These are phyloP conservation scores for Tuber borchii DNA, from an alignment of 495 filamentous ascomycete species.

Conservation along the genomic window DNA sequence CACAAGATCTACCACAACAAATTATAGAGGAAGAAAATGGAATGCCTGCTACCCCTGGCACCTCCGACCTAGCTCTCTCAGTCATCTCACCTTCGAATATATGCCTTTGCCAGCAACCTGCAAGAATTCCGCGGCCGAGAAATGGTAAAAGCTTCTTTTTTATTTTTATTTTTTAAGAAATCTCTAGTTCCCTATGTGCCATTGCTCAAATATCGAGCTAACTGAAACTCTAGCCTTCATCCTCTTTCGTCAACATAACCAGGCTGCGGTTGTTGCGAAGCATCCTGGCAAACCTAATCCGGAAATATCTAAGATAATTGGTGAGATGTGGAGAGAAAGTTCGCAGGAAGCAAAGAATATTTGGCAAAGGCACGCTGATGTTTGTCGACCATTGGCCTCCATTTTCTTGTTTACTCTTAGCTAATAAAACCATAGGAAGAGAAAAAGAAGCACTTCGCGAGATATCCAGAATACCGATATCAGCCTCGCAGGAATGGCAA, in stretches of 20 bases:
- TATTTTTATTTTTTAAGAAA: not conserved
- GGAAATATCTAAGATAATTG: slow-evolving; percentile 97
- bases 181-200: slow-evolving; percentile 20
- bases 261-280: slow-evolving; percentile 68
- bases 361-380: slow-evolving; percentile 87
- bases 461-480: slow-evolving; percentile 91
- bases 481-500: slow-evolving; percentile 74
- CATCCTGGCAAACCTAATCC: slow-evolving; percentile 90
- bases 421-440: slow-evolving; percentile 57
- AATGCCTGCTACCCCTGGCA: slow-evolving; percentile 23
- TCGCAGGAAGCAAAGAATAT: slow-evolving; percentile 67
- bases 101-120: slow-evolving; percentile 88
- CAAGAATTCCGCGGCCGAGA: slow-evolving; percentile 86
- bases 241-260: slow-evolving; percentile 90
- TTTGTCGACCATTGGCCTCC: slow-evolving; percentile 41
- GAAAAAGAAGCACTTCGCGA: slow-evolving; percentile 78
- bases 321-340: slow-evolving; percentile 78
- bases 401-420: slow-evolving; percentile 1
- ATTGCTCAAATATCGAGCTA: slow-evolving; percentile 27
- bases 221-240: slow-evolving; percentile 69
- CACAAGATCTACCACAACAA: slow-evolving; percentile 14
- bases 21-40: slow-evolving; percentile 16
- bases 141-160: slow-evolving; percentile 66
- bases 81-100: slow-evolving; percentile 48
- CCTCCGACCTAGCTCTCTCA: slow-evolving; percentile 36